These are phyloP conservation scores for Trichomonas gallinae DNA, from an alignment of 208 protist species.

Conservation along the genomic window DNA sequence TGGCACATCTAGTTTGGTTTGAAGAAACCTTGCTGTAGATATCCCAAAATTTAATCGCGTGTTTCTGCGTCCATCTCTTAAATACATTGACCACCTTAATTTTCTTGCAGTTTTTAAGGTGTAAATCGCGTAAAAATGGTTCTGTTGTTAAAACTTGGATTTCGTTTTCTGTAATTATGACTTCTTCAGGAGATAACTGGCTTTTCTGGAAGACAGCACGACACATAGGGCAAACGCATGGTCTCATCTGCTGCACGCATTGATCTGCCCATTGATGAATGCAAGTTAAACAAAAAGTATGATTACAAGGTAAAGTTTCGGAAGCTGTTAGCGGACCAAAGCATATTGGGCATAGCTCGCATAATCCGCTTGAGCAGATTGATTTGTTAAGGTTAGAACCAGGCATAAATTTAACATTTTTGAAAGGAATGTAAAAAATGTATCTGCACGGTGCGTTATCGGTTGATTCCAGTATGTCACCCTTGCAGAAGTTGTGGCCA, in stretches of 20 bases:
- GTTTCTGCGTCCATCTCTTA: neutral
- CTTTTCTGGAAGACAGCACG: neutral
- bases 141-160: neutral
- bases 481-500: neutral
- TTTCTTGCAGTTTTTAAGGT: neutral
- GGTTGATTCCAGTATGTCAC: neutral
- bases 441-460: neutral
- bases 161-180: neutral
- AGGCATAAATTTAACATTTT: neutral
- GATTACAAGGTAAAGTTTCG: neutral
- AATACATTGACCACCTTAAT: neutral
- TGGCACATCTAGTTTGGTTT: neutral
- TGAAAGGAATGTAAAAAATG: neutral
- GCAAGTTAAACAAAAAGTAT: neutral
- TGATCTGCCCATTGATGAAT: neutral
- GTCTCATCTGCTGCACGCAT: neutral
- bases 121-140: neutral
- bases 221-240: neutral
- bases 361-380: neutral
- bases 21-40: neutral
- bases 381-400: neutral
- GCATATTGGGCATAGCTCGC: neutral
- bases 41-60: neutral
- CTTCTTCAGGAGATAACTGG: neutral
- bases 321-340: neutral